Conservation (phyloP, 2,329 filamentous ascomycete genomes). For the Fusarium cicatricum region DNA sequence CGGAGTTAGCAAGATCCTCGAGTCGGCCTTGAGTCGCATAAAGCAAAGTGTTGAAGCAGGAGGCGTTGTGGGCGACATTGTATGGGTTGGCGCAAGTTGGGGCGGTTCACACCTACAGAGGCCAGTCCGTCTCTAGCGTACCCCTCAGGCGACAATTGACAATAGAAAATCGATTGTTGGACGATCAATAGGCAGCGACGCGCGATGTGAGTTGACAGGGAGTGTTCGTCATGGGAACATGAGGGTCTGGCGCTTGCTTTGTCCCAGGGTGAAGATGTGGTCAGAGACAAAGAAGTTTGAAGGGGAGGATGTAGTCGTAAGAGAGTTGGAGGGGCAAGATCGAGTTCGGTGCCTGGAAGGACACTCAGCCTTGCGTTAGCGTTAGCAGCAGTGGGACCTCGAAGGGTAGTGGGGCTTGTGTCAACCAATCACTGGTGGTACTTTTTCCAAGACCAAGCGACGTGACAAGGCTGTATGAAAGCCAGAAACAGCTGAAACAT, state of each 20-base stretch:
- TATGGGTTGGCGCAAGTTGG: conserved; percentile 22
- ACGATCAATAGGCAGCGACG: not conserved
- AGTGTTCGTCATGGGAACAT: not conserved
- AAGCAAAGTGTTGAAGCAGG: not conserved
- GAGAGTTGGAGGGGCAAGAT: conserved; percentile 39
- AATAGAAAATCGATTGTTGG: not conserved
- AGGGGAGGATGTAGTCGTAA: conserved; percentile 27
- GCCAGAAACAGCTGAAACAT: not conserved
- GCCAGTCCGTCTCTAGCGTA: conserved; percentile 1
- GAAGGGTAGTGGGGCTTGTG: not conserved
- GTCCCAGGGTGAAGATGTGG: not conserved
- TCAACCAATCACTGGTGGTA: conserved; percentile 12
- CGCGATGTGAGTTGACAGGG: not conserved
- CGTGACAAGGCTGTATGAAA: conserved; percentile 14
- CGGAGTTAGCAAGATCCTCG: conserved; percentile 11
- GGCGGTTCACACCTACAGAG: conserved; percentile 26
- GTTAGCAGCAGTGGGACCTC: not conserved
- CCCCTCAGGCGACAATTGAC: not conserved
- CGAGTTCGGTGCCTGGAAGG: conserved; percentile 23
- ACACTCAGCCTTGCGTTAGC: conserved; percentile 34
- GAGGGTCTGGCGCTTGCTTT: not conserved
- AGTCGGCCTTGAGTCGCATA: fast-evolving
- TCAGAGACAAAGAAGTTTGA: conserved; percentile 3
- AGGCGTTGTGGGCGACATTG: not conserved
- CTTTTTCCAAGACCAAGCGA: not conserved